phyloP scores from a whole-genome alignment of 768 basidiomycete genomes.

The Tricholoma flavovirens region DNA sequence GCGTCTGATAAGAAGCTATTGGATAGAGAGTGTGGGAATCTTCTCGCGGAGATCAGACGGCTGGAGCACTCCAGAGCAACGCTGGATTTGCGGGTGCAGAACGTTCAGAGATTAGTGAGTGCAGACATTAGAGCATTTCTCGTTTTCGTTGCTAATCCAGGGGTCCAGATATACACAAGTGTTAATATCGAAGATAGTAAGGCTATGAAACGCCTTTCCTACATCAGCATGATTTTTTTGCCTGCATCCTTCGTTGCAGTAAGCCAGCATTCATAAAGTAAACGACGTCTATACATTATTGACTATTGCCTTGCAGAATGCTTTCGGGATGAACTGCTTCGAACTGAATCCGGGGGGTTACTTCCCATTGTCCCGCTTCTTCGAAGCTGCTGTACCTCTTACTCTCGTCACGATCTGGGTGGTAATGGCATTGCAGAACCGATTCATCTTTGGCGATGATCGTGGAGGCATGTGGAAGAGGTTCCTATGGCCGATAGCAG shows the following conservation, averaged over 20 bases:
- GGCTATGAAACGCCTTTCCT: too few relatives aligned
- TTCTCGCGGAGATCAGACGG: background rate
- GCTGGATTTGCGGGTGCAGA: too few relatives aligned
- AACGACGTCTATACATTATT: background rate
- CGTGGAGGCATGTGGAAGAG: background rate
- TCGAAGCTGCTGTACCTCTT: background rate
- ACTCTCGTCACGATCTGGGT: too few relatives aligned
- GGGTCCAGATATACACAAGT: background rate
- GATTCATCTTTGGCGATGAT: background rate
- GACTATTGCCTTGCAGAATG: background rate
- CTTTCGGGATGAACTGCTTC: background rate
- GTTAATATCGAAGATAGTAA: too few relatives aligned
- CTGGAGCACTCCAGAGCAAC: background rate
- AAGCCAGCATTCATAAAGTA: too few relatives aligned
- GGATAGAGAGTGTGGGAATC: background rate
- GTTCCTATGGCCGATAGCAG: background rate
- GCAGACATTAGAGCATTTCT: background rate
- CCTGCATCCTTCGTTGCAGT: background rate
- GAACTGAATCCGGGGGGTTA: background rate
- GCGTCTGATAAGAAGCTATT: background rate
- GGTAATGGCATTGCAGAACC: background rate
- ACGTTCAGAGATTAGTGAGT: background rate
- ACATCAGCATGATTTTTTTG: too few relatives aligned
- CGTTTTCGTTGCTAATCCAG: background rate
- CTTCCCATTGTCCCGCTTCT: background rate